Base-by-base conservation (phyloP, 1,284 basidiomycete species). In the Porodaedalea pini region DNA sequence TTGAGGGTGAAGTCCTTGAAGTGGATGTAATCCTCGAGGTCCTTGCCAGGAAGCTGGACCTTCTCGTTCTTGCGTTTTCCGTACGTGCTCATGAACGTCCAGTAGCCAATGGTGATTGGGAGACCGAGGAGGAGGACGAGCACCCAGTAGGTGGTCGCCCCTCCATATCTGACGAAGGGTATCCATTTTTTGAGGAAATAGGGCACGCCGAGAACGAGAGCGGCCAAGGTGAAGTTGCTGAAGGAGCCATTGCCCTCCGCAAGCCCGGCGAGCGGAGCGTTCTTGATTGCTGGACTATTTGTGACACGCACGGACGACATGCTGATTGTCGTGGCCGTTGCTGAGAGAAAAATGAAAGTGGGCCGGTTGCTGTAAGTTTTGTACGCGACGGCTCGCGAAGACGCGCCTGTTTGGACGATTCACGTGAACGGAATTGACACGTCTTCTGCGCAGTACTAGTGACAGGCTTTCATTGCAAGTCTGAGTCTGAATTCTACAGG, bases 21-120 rank as follows among this genome's bases (percentile, higher is more conserved):
- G 55, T 86, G 88, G 69, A 99, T 89, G 72, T 99, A 99, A 66
- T 90, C 82, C 67, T 90, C 88, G 62, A 97, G 83, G 64, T 89
- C 82, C 71, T 88, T 89, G 61, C 88, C 87, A 11, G 96, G 94
- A n/a, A 98, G 77, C 34, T 75, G 69, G 64, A 94, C 86, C 76
- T 95, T 94, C 64, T 92, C 86, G 73, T 97, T 94, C 71, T 86
- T 86, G 64, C 94, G 82, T 3, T 79, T 72, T 25, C 95, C 94
- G 66, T 87, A 90, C 63, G 78, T 85, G 69, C 91, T 94, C 76
- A 90, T 89, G 64, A 94, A 60, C 0, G 86, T 83, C 96, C 96
- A 99, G 79, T 99, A 99, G 7, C 74, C 86, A 57, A 98, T 70
- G 2, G 91, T 82, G 58, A 90, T 79, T 21, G 94, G 96, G 0